Percentiles rank a stretch among this genome's conserved stretches.
These are phyloP conservation scores for Biscogniauxia marginata DNA, from an alignment of 2,329 filamentous ascomycete species.

Conservation along the genomic window DNA sequence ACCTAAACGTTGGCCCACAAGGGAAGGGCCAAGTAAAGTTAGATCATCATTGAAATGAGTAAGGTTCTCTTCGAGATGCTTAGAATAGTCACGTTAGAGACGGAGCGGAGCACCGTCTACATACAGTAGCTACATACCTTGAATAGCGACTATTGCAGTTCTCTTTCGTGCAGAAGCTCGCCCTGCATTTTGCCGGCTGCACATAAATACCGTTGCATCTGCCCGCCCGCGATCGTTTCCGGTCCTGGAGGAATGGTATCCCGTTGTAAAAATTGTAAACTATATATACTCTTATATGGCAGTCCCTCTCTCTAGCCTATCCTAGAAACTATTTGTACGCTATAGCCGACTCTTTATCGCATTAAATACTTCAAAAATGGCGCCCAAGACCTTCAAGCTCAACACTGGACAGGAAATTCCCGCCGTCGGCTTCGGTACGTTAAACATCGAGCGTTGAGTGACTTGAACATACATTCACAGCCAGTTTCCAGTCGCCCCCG, in stretches of 20 bases:
- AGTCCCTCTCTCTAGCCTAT: not conserved
- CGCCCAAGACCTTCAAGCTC: slow-evolving; percentile 58
- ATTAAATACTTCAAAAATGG: slow-evolving; percentile 41
- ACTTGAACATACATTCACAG: not conserved
- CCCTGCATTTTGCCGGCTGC: slow-evolving; percentile 21
- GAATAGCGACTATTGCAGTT: not conserved
- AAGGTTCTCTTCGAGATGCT: no score
- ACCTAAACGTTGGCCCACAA: no score
- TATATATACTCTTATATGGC: not conserved
- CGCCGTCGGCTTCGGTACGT: slow-evolving; percentile 60
- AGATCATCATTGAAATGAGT: no score
- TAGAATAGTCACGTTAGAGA: not conserved
- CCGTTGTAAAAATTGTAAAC: not conserved
- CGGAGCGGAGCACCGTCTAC: no score
- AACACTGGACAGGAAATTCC: slow-evolving; percentile 65
- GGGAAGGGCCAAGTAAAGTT: no score
- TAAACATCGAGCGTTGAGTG: not conserved
- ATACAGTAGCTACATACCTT: not conserved
- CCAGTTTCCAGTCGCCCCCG: slow-evolving; percentile 4
- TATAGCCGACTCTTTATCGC: not conserved
- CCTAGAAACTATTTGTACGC: not conserved
- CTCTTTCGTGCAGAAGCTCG: slow-evolving; percentile 1
- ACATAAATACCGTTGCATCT: slow-evolving; percentile 17
- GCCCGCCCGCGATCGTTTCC: no score
- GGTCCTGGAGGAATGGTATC: slow-evolving; percentile 1